Conservation (phyloP, 192 early-diverging fungal species). For the Coemansia sp. region DNA sequence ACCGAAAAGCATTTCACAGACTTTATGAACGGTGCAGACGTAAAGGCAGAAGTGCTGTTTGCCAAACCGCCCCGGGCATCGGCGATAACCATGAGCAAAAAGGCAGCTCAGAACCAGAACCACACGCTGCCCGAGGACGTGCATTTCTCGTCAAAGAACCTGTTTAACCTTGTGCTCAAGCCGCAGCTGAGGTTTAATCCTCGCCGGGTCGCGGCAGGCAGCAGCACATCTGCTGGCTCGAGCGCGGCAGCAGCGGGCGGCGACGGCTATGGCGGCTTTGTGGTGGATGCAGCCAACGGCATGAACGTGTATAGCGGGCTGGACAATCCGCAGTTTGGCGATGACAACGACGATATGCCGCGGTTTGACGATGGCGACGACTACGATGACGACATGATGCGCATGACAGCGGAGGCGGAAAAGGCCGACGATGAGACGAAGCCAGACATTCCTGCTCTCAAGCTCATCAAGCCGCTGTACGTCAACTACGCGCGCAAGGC, state of each 20-base stretch:
- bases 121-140: constrained; percentile 85
- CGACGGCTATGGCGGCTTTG: constrained; percentile 39
- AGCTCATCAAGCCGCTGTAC: constrained; percentile 64
- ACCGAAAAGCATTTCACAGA: constrained; percentile 58
- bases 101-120: constrained; percentile 54
- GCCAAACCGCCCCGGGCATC: constrained; percentile 53
- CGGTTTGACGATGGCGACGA: constrained; percentile 44
- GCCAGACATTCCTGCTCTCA: constrained; percentile 55
- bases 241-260: constrained; percentile 10
- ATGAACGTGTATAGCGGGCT: constrained; percentile 27
- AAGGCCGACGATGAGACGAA: constrained; percentile 14
- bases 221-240: neutral
- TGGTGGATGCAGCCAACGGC: constrained; percentile 37
- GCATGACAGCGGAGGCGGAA: constrained; percentile 4
- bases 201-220: constrained; percentile 18
- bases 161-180: constrained; percentile 60
- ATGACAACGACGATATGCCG: constrained; percentile 21
- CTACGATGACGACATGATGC: constrained; percentile 31
- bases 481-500: constrained; percentile 83
- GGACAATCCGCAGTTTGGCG: constrained; percentile 10
- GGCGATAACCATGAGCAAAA: constrained; percentile 56
- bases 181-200: constrained; percentile 53
- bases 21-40: constrained; percentile 62
- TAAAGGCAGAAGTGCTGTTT: constrained; percentile 68
- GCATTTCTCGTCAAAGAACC: constrained; percentile 64